Percentiles rank a stretch among this genome's conserved stretches.
These are phyloP conservation scores for Neurospora hispaniola DNA, from an alignment of 495 filamentous ascomycete species.

Conservation along the genomic window DNA sequence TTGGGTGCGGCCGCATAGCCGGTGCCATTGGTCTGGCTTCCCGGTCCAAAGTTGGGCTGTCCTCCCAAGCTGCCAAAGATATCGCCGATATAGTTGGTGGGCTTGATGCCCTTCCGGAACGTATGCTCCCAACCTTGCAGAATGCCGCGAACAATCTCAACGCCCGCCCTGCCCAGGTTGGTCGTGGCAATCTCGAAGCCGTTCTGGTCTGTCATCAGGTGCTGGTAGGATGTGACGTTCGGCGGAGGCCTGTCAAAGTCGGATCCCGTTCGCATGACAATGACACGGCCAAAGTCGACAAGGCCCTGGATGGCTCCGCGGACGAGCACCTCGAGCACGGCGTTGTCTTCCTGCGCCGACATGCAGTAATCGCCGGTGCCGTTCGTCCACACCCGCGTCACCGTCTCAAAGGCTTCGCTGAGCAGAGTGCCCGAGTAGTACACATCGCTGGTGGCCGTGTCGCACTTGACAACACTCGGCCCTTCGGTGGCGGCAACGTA, in stretches of 20 bases:
- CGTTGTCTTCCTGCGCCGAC: constrained; percentile 68
- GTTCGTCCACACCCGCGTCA: constrained; percentile 54
- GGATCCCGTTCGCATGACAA: constrained; percentile 62
- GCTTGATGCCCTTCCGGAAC: constrained; percentile 48
- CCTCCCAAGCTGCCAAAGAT: constrained; percentile 60
- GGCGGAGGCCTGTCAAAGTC: constrained; percentile 63
- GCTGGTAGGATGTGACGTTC: constrained; percentile 39
- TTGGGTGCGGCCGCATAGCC: constrained; percentile 1
- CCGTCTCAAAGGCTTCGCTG: constrained; percentile 53
- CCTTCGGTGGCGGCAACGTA: constrained; percentile 42
- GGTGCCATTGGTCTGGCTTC: constrained; percentile 23
- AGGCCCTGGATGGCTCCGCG: constrained; percentile 43
- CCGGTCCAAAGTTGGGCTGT: constrained; percentile 54
- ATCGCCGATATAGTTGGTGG: constrained; percentile 63
- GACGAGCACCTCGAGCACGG: constrained; percentile 55
- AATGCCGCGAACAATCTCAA: constrained; percentile 58
- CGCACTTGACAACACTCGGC: constrained; percentile 54
- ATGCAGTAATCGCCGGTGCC: constrained; percentile 59
- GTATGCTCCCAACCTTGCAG: constrained; percentile 46
- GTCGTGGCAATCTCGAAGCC: constrained; percentile 46
- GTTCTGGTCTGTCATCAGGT: constrained; percentile 51
- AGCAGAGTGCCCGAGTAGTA: constrained; percentile 58
- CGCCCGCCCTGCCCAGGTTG: constrained; percentile 60
- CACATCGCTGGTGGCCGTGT: constrained; percentile 59
- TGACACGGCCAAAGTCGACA: constrained; percentile 57